phyloP scores from a whole-genome alignment of 345 rosid genomes.

The Dimocarpus longan region DNA sequence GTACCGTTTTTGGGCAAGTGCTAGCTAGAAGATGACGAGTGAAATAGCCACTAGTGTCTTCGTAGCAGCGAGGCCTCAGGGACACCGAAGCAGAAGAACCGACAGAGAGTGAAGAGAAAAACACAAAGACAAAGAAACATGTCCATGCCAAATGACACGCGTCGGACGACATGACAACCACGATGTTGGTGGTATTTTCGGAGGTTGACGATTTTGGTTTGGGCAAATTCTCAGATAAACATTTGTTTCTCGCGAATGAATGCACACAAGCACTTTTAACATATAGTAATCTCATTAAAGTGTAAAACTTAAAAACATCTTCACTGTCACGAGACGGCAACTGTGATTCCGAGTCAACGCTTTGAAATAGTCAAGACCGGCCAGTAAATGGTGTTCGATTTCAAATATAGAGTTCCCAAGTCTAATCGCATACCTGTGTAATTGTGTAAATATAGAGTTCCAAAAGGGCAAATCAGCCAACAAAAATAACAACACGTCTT shows the following conservation, averaged over 20 bases:
- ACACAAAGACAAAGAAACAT: slow-evolving; percentile 7
- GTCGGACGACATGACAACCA: neutral
- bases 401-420: too few species aligned
- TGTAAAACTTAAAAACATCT: neutral
- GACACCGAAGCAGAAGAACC: neutral
- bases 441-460: too few species aligned
- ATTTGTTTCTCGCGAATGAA: neutral
- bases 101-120: neutral
- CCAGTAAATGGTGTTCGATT: neutral
- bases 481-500: too few species aligned
- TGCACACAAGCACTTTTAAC: neutral
- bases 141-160: neutral
- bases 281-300: too few species aligned
- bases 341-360: neutral
- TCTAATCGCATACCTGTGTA: too few species aligned
- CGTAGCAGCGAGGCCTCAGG: neutral
- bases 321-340: neutral
- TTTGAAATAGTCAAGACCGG: neutral
- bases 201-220: neutral
- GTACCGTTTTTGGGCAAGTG: slow-evolving; percentile 21
- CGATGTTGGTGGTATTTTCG: neutral
- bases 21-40: slow-evolving; percentile 20
- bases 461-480: too few species aligned
- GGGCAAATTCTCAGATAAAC: neutral
- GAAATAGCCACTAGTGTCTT: neutral